Conservation (phyloP, 1,284 basidiomycete species). For the Ustilago curta region DNA sequence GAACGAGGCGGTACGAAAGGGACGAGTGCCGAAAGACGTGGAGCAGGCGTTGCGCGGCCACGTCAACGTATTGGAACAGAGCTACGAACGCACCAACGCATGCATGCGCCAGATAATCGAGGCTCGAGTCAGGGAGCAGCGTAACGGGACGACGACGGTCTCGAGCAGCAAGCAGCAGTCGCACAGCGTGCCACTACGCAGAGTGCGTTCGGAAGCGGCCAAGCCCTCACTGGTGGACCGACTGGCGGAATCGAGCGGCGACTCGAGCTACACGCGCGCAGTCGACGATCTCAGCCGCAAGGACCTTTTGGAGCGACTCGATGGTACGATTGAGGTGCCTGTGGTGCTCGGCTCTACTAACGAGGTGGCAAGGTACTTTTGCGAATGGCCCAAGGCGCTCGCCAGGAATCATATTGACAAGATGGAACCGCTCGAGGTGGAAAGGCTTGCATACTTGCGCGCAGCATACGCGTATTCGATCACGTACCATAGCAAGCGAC, state of each 20-base stretch:
- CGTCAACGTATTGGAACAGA: constrained; percentile 29
- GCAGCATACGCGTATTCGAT: constrained; percentile 42
- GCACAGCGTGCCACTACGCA: constrained; percentile 17
- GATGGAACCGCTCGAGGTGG: constrained; percentile 18
- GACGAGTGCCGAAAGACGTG: constrained; percentile 10
- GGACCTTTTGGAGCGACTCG: constrained; percentile 7
- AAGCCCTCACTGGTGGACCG: background rate
- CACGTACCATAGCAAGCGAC: constrained; percentile 21
- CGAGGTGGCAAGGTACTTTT: constrained; percentile 37
- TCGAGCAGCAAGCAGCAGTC: constrained; percentile 4
- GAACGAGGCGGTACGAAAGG: constrained; percentile 17
- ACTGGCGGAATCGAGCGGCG: background rate
- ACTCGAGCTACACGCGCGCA: background rate
- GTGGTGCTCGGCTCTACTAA: constrained; percentile 18
- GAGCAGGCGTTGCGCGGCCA: constrained; percentile 17
- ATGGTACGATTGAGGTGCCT: constrained; percentile 31
- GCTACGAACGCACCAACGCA: constrained; percentile 21
- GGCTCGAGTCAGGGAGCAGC: background rate
- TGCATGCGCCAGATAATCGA: constrained; percentile 14
- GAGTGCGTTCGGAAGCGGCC: constrained; percentile 30
- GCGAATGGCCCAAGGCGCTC: constrained; percentile 30
- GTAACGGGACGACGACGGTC: background rate
- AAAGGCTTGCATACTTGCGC: constrained; percentile 22
- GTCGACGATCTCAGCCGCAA: constrained; percentile 22
- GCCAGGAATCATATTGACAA: constrained; percentile 17